Percentiles rank a stretch among this genome's conserved stretches.
Evolutionary conservation across 306 rosid genomes (phyloP).

Genomic region (Acacia crassicarpa): DNA sequence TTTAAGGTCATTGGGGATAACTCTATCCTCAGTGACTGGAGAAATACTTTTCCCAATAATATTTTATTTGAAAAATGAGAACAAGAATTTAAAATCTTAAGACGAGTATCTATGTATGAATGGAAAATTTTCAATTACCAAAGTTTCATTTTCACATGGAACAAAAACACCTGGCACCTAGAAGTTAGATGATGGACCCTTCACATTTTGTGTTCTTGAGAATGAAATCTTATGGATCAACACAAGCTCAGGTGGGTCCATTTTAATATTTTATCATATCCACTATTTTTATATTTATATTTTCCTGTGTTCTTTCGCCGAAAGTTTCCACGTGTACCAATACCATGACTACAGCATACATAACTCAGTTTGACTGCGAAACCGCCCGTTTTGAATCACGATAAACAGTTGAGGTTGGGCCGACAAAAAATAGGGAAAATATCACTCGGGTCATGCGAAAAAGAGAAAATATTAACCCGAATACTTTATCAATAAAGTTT

Average conservation of each 20-base stretch:
- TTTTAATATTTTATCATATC: neutral
- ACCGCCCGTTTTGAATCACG: neutral
- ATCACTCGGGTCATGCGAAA: too few relatives aligned
- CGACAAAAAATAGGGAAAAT: too few relatives aligned
- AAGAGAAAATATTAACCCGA: too few relatives aligned
- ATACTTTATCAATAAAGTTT: too few relatives aligned
- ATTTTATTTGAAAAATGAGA: neutral
- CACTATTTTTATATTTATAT: neutral
- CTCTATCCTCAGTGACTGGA: too few relatives aligned
- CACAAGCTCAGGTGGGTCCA: neutral
- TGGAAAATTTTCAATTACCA: too few relatives aligned
- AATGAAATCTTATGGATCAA: neutral
- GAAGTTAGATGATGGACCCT: neutral
- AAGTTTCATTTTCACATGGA: neutral
- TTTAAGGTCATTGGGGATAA: too few relatives aligned
- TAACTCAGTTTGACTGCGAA: neutral
- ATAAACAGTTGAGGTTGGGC: too few relatives aligned
- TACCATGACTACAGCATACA: neutral
- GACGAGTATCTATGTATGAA: too few relatives aligned
- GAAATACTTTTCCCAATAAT: too few relatives aligned
- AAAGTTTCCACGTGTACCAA: neutral
- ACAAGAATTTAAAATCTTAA: too few relatives aligned
- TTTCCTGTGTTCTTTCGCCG: neutral
- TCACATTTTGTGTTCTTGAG: neutral
- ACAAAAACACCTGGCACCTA: neutral